phyloP scores from a whole-genome alignment of 2,329 filamentous ascomycete species.

The Apiospora sp. region DNA sequence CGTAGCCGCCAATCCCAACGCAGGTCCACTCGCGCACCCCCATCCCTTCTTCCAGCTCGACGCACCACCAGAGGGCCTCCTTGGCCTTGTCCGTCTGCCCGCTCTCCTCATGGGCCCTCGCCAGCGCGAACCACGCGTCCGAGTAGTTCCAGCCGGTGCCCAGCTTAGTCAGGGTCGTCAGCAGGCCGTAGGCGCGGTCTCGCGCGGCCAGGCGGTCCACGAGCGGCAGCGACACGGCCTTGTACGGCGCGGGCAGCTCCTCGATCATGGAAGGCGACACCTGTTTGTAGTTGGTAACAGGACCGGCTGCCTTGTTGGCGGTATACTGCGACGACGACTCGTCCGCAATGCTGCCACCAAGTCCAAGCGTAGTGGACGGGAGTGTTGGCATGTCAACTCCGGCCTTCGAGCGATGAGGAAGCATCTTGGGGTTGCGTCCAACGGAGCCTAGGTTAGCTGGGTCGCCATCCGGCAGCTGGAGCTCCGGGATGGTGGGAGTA shows the following conservation, averaged over 20 bases:
- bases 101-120: conserved; percentile 86
- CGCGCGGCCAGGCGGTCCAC: conserved; percentile 87
- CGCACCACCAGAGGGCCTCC: conserved; percentile 96
- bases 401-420: conserved; percentile 24
- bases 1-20: conserved; percentile 72
- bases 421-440: conserved; percentile 25
- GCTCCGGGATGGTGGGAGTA: conserved; percentile 58
- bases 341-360: conserved; percentile 41
- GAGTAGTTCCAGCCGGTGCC: conserved; percentile 89
- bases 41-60: conserved; percentile 88
- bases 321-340: conserved; percentile 23
- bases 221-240: conserved; percentile 70
- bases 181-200: conserved; percentile 85
- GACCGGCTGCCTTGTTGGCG: conserved; percentile 27
- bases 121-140: conserved; percentile 92
- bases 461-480: conserved; percentile 46
- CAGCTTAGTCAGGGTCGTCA: conserved; percentile 84
- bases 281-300: conserved; percentile 29
- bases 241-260: conserved; percentile 60
- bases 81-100: conserved; percentile 88
- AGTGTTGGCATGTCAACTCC: conserved; percentile 37
- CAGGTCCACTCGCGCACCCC: conserved; percentile 82
- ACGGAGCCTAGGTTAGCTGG: conserved; percentile 30
- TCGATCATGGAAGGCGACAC: conserved; percentile 42
- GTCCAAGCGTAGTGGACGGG: conserved; percentile 56